These are phyloP conservation scores for Echinosophora koreensis DNA, from an alignment of 306 rosid species.

Conservation along the genomic window DNA sequence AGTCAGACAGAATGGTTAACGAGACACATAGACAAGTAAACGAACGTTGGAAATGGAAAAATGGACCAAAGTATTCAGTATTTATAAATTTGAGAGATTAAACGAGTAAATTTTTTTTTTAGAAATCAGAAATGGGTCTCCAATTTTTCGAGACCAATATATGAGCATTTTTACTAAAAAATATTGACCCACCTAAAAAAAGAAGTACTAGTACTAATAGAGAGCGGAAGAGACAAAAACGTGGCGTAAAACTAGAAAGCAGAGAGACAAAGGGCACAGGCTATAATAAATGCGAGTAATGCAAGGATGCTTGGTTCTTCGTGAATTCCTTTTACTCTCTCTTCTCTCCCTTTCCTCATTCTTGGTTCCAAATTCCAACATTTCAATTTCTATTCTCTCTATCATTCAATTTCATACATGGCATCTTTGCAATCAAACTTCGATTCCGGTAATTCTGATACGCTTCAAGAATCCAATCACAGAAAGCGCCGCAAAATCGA, in stretches of 20 bases:
- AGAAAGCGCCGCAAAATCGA: constrained; percentile 56
- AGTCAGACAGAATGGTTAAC: too few relatives aligned
- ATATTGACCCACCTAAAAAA: too few relatives aligned
- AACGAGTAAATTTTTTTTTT: too few relatives aligned
- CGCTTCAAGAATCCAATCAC: constrained; percentile 47
- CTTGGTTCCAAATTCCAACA: background rate
- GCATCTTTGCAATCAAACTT: constrained; percentile 45
- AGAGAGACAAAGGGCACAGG: background rate
- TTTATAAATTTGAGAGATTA: too few relatives aligned
- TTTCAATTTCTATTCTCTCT: background rate
- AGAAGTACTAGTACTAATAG: too few relatives aligned
- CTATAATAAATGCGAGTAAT: constrained; percentile 43
- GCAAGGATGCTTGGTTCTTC: constrained; percentile 57
- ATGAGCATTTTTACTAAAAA: too few relatives aligned
- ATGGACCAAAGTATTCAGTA: too few relatives aligned
- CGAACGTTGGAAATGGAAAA: too few relatives aligned
- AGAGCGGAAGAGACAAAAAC: too few relatives aligned
- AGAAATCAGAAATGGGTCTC: too few relatives aligned
- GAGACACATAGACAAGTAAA: too few relatives aligned
- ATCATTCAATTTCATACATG: constrained; percentile 23
- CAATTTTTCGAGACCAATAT: too few relatives aligned
- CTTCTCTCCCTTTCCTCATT: background rate
- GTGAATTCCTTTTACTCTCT: constrained; percentile 48
- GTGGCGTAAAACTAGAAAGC: background rate
- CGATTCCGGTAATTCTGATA: constrained; percentile 24